These are phyloP conservation scores for Scutellaria barbata DNA, from an alignment of 257 asterid genomes.

Conservation along the genomic window DNA sequence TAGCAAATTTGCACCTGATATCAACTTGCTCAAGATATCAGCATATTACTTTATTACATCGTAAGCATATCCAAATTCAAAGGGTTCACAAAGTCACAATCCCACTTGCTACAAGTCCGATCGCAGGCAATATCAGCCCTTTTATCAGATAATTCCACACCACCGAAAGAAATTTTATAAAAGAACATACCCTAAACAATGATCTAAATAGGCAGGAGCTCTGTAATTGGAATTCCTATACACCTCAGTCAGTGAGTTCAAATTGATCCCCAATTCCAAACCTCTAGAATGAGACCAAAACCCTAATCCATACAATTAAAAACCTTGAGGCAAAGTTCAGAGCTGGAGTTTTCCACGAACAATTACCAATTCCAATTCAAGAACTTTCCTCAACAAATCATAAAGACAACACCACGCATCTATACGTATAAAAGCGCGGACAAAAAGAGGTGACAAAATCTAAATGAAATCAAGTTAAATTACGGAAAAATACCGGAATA, in stretches of 20 bases:
- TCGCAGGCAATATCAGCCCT: too few species aligned
- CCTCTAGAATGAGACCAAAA: conserved; percentile 14
- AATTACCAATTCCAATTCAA: conserved; percentile 13
- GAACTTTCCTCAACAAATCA: conserved; percentile 1
- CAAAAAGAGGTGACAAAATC: not conserved
- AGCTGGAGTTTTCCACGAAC: not conserved
- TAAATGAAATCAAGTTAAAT: conserved; percentile 25
- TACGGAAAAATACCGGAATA: conserved; percentile 73
- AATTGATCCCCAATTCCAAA: conserved; percentile 19
- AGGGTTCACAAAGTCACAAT: not conserved
- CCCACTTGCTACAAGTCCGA: too few species aligned
- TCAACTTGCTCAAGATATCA: conserved; percentile 4
- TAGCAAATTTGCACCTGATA: not conserved
- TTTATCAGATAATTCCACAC: not conserved
- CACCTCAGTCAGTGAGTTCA: conserved; percentile 14
- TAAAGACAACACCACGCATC: conserved; percentile 1
- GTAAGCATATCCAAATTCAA: conserved; percentile 4
- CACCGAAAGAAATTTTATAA: not conserved
- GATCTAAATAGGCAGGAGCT: not conserved
- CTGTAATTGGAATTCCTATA: not conserved
- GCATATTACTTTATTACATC: conserved; percentile 11
- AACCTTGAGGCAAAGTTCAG: conserved; percentile 28
- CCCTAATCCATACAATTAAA: conserved; percentile 35
- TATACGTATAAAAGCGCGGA: not conserved
- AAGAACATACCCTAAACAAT: not conserved